Base-by-base conservation (phyloP, 1,139 yeast genomes). In the Hyphopichia wangnamkhiaoensis region DNA sequence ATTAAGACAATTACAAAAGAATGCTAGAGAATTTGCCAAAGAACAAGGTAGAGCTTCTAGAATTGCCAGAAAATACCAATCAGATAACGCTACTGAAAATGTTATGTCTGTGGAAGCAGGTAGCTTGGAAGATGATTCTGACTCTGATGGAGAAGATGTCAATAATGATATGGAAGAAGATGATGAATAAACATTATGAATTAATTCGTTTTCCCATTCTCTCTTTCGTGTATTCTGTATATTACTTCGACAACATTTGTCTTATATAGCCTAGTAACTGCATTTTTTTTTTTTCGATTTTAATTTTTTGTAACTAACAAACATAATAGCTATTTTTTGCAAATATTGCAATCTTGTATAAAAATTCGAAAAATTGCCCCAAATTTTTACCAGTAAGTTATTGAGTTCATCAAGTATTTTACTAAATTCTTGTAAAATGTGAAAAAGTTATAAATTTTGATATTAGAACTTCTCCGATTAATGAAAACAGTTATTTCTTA, bases 61-160 rank as follows among this genome's bases (percentile, higher is more conserved):
- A 73, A 74, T 84, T 46, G 84, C 90, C 19, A 79, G 87, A 65
- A 84, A 84, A 59, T 84, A 83, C 58, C 61, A 58, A 55, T 68
- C 59, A 47, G 74, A 72, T 46, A 65, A 64, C 24, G 62, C 65
- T 48, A 64, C 70, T 37, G 88, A 82, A 54, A 67, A 74, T 38
- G 74, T 85, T 36, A 65, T 83, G 59, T 74, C 80, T 21, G 80
- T 81, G 28, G 89, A 82, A 44, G 73, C 76, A 5, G 82, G 75
- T 38, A 77, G 68, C 9, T 76, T 79, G 44, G 80, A 76, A 37
- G 81, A 76, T 39, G 84, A 79, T 31, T 79, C 77, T 14, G 84
- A 74, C 18, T 81, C 77, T 13, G 81, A 74, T 13, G 80, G 63
- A 8, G 83, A 72, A 27, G 78, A 61, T 9, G 68, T 50, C 26